These are phyloP conservation scores for Cladophialophora bantiana DNA, from an alignment of 2,329 filamentous ascomycete genomes.

Conservation along the genomic window DNA sequence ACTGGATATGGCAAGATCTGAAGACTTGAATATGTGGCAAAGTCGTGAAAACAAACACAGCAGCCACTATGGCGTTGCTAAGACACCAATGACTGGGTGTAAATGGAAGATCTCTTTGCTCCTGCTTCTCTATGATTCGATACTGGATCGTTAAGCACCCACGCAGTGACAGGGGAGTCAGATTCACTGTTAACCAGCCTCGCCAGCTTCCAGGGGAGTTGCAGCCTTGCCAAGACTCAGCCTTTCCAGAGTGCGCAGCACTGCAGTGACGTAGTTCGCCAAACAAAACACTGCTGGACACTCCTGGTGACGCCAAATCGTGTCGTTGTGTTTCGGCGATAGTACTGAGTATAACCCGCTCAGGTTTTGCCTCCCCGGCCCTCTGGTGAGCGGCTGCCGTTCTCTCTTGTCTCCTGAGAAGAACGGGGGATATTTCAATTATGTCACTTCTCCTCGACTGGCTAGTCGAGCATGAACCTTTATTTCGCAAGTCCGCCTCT, in stretches of 20 bases:
- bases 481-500: conserved; percentile 37
- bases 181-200: background rate
- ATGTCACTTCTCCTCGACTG: conserved; percentile 38
- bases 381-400: background rate
- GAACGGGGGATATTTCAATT: conserved; percentile 8
- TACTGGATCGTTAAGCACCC: no score
- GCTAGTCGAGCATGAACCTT: conserved; percentile 40
- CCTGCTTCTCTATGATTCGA: background rate
- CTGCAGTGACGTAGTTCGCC: background rate
- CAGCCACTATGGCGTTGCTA: background rate
- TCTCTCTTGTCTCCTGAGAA: background rate
- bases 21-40: background rate
- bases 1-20: background rate
- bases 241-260: background rate
- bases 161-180: background rate
- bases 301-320: no score
- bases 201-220: background rate
- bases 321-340: no score
- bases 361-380: background rate
- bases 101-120: background rate
- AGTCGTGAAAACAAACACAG: background rate
- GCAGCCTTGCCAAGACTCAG: conserved; percentile 16
- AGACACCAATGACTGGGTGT: background rate
- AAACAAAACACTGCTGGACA: conserved; percentile 4
- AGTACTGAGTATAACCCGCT: background rate